Base-by-base conservation (phyloP, 176 grass and related monocot species). In the Phoenix roebelenii region DNA sequence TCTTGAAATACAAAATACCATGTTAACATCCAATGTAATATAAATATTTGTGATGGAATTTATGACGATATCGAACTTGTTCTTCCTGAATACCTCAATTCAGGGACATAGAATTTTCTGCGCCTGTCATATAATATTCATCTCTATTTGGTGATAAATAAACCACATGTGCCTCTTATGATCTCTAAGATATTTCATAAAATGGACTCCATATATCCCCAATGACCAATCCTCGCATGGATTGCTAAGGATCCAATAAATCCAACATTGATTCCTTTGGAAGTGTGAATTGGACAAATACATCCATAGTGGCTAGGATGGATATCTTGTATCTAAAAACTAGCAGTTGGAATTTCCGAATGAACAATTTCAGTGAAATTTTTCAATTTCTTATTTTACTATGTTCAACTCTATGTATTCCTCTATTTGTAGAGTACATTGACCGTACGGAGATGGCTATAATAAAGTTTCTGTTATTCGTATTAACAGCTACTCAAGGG, bases 61-160 rank as follows among this genome's bases (percentile, higher is more conserved):
- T 5, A 12, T 44, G 35, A 12, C 7, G 35, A 44, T 12, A 44
- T 44, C 35, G 9, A 44, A 39, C 9, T 1, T 39, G 7, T 39
- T 44, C 10, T 44, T 10, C 35, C 2, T 44, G 0, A 44, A 44
- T 44, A 44, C 10, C 35, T 5, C 2, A 12, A 35, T 49, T 44
- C 61, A 51, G 19, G 65, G 50, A 15, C 4, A 50, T 50, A 71
- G 55, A 71, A 71, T 59, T 71, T 59, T 23, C 26, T n/a, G 54
- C n/a, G 22, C 9, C 0, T 60, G 49, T 5, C 16, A 60, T 60
- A 71, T 71, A 71, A 71, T 71, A 71, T 71, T 71, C 55, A 71
- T 60, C 20, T 50, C 68, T 71, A 60, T 19, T 71, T 59, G 55
- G 55, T 60, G 55, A 60, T 71, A 71, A 71, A 71, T 60, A 71